Evolutionary conservation across 2,329 filamentous ascomycete genomes (phyloP).

Genomic region (Botrytis tulipae): DNA sequence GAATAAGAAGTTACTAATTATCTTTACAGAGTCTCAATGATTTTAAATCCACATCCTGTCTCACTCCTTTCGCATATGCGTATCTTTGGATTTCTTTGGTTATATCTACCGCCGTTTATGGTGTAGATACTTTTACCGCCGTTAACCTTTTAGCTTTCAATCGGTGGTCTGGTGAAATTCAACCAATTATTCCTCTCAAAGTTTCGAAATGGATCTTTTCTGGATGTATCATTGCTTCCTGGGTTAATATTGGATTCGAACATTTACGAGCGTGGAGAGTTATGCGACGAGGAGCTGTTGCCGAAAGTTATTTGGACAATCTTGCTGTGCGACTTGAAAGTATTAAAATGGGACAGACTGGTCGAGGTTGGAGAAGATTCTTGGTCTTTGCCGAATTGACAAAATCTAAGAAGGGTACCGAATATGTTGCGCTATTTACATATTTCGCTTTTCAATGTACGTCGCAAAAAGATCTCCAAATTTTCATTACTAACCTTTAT

Average conservation of each 20-base stretch:
- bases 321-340: slow-evolving; percentile 83
- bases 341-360: slow-evolving; percentile 65
- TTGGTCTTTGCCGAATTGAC: slow-evolving; percentile 70
- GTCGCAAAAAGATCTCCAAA: slow-evolving; percentile 31
- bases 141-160: slow-evolving; percentile 88
- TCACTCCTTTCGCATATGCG: slow-evolving; percentile 74
- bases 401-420: slow-evolving; percentile 69
- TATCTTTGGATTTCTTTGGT: slow-evolving; percentile 80
- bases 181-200: slow-evolving; percentile 72
- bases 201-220: slow-evolving; percentile 95
- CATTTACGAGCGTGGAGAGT: slow-evolving; percentile 77
- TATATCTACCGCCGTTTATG: slow-evolving; percentile 80
- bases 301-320: slow-evolving; percentile 87
- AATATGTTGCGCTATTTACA: slow-evolving; percentile 69
- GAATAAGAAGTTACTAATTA: slow-evolving; percentile 18
- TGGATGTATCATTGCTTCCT: slow-evolving; percentile 86
- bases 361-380: slow-evolving; percentile 81
- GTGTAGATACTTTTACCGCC: slow-evolving; percentile 88
- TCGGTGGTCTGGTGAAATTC: slow-evolving; percentile 80
- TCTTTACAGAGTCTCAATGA: slow-evolving; percentile 58
- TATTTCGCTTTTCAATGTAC: slow-evolving; percentile 66
- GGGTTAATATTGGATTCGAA: slow-evolving; percentile 76
- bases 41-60: slow-evolving; percentile 80
- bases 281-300: slow-evolving; percentile 80
- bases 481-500: slow-evolving; percentile 23